Evolutionary conservation across 305 asterid genomes (phyloP), one percentile per base, ranked within the genome.

Genomic region (Fraxinus baroniana): DNA sequence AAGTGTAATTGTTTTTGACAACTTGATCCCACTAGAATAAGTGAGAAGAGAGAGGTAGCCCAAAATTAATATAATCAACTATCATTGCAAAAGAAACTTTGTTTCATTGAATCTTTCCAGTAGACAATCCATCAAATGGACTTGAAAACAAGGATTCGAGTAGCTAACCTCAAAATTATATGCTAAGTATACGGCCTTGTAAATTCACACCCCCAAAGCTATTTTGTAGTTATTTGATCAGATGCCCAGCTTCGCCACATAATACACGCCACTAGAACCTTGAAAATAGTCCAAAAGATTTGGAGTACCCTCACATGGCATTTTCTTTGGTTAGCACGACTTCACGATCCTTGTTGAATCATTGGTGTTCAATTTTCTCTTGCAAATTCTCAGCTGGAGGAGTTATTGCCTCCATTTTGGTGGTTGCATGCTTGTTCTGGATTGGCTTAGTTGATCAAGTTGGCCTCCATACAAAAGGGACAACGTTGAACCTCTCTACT

Each of bases 331-430:
- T 18, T 60, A 22, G 68, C 28, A 39, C 12, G 18, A 70, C 15
- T 30, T 33, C 39, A 2, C 55, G 24, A 78, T 55, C 64, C 32
- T 62, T 9, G 2, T 52, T 79, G 84, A 76, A 55, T n/a, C 4
- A 3, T 78, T 74, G 39, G n/a, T 24, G 73, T 74, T 79, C 70
- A 62, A 18, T 70, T 57, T 60, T 79, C 72, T 82, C 1, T 32
- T 78, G 68, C 36, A 32, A 55, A 32, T 78, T 76, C 79, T 81
- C 90, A 95, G 99, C 93, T 78, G 98, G 98, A 7, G 99, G 99
- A 89, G 99, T 95, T 74, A 20, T 95, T 80, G 98, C 99, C 41
- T 94, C 99, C 13, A 81, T 95, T 78, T 80, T 94, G 83, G 97
- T 95, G 20, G 98, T 91, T 10, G 64, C 87, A 74, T 90, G 93